These are phyloP conservation scores for Komagataella populi DNA, from an alignment of 805 yeast species.

Conservation along the genomic window DNA sequence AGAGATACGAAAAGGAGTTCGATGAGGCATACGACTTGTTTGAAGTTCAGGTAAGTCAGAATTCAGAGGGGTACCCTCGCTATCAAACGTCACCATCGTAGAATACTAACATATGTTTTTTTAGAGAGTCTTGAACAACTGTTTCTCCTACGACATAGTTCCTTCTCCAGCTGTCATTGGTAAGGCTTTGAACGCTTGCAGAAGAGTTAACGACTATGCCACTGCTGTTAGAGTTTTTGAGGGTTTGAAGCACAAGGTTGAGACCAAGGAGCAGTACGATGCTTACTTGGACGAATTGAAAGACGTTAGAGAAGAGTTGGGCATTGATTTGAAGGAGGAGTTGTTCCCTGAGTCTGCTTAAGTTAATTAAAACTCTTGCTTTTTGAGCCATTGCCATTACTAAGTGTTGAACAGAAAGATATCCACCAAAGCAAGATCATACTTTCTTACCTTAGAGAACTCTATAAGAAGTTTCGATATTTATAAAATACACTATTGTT, in stretches of 20 bases:
- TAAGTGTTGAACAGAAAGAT: neutral
- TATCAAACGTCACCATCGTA: neutral
- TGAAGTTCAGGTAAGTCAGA: constrained; percentile 47
- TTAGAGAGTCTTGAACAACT: constrained; percentile 87
- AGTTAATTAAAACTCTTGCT: neutral
- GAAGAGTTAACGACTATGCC: constrained; percentile 98
- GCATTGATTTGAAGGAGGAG: constrained; percentile 87
- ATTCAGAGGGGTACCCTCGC: neutral
- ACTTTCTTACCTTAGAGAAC: neutral
- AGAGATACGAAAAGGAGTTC: constrained; percentile 85
- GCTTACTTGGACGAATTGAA: constrained; percentile 93
- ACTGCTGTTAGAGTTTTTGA: constrained; percentile 98
- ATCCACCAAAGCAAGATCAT: neutral
- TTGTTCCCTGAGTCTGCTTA: constrained; percentile 34
- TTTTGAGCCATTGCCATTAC: neutral
- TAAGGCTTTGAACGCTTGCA: constrained; percentile 92
- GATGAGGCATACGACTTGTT: constrained; percentile 84
- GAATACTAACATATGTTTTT: neutral
- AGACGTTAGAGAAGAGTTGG: constrained; percentile 83
- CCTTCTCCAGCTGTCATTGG: constrained; percentile 96
- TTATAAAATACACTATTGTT: neutral
- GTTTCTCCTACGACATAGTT: constrained; percentile 95
- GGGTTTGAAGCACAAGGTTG: constrained; percentile 93
- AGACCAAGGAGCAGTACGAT: constrained; percentile 83
- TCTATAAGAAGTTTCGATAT: neutral